Percentiles rank a stretch among this genome's conserved stretches.
Conservation (phyloP, 768 basidiomycete genomes). For the Galerina marginata region DNA sequence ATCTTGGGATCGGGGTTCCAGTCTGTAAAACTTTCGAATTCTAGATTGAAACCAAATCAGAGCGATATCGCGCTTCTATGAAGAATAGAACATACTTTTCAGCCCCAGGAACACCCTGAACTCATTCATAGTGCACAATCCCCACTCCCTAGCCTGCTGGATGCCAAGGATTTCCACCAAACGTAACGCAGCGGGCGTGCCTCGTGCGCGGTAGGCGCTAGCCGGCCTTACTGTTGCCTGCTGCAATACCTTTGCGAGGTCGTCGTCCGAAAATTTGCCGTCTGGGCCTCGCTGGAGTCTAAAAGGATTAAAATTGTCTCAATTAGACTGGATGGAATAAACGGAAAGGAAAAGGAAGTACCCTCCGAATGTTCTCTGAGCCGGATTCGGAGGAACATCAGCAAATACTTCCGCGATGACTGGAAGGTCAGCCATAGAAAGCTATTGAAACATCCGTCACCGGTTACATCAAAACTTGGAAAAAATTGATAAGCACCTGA, state of each 20-base stretch:
- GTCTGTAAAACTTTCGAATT: constrained; percentile 54
- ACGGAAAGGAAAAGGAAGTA: neutral
- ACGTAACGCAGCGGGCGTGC: constrained; percentile 50
- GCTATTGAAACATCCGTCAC: neutral
- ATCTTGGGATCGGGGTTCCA: constrained; percentile 57
- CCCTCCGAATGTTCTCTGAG: constrained; percentile 17
- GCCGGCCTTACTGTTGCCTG: constrained; percentile 18
- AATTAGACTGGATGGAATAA: neutral
- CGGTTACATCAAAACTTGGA: neutral
- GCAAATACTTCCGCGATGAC: constrained; percentile 14
- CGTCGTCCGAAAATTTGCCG: constrained; percentile 20
- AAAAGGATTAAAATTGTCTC: neutral
- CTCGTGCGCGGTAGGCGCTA: constrained; percentile 40
- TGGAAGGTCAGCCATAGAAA: constrained; percentile 14
- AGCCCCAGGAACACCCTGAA: constrained; percentile 57
- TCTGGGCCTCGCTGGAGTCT: constrained; percentile 21
- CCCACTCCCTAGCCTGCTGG: constrained; percentile 58
- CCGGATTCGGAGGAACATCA: constrained; percentile 13
- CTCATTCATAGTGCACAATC: constrained; percentile 62
- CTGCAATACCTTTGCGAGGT: constrained; percentile 17
- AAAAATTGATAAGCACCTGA: constrained; percentile 6
- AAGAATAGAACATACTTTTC: constrained; percentile 34
- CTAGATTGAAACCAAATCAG: constrained; percentile 20
- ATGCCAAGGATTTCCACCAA: constrained; percentile 64
- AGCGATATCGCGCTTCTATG: neutral